Base-by-base conservation (phyloP, 1,284 basidiomycete species). In the Heterobasidion annosum region DNA sequence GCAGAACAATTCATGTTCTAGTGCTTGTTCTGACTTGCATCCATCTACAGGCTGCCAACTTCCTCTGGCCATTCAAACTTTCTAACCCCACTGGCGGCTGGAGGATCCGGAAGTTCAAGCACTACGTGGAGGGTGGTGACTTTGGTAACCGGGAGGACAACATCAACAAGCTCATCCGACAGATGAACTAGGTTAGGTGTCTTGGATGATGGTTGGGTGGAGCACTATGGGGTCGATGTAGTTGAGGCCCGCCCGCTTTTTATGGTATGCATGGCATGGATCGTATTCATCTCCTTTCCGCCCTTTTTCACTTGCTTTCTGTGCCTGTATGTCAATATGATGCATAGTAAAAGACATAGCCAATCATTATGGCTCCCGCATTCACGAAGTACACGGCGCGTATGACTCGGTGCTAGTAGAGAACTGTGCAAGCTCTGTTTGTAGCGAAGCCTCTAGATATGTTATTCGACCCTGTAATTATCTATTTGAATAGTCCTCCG, bases 31-130 rank as follows among this genome's bases (percentile, higher is more conserved):
- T 48, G 10, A 54, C 48, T 48, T 34, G 6, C 55, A 18, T 12
- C 33, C 35, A 9, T 10, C 40, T 37, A n/a, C 58, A 88, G 84
- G 91, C 87, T 57, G 85, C 90, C 64, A 93, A 93, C 78, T 93
- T 95, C 84, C 85, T 99, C 56, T 98, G 96, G 94, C 94, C 97
- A 34, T 98, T 99, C 86, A 98, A 99, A 75, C 89, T 99, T 60
- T 97, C 93, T 64, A 98, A 98, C 86, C 95, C 97, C 57, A 98
- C 83, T 66, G 96, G 97, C 64, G 97, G 97, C 66, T 99, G 93
- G 94, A 88, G 91, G 75, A 84, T 82, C 68, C 83, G 93, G 70
- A 99, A 99, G 80, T 96, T 98, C 87, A 93, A 88, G 76, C 88
- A 91, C 76, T 95, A 81, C 71, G 82, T 96, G 59, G 83, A 94